These are phyloP conservation scores for Fusarium secorum DNA, from an alignment of 2,329 filamentous ascomycete genomes.

Conservation along the genomic window DNA sequence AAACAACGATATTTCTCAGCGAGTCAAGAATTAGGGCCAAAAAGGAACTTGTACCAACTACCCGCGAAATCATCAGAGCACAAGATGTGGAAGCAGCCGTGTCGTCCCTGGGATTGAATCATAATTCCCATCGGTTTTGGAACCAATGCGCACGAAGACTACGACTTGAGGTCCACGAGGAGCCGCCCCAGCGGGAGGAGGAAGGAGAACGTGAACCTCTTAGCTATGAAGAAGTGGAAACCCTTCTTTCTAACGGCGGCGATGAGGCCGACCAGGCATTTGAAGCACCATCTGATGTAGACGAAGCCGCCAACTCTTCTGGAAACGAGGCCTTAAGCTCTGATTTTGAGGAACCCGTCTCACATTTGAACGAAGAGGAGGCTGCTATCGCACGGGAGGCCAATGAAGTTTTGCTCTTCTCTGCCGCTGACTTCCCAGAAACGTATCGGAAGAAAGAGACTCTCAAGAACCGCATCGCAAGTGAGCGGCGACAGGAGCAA, in stretches of 20 bases:
- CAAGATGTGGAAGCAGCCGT: slow-evolving; percentile 61
- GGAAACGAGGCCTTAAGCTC: slow-evolving; percentile 24
- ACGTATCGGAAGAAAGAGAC: slow-evolving; percentile 48
- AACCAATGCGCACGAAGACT: slow-evolving; percentile 57
- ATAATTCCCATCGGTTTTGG: slow-evolving; percentile 55
- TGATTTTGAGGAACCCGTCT: slow-evolving; percentile 20
- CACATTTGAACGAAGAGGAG: slow-evolving; percentile 41
- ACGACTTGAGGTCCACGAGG: slow-evolving; percentile 56
- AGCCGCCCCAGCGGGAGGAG: slow-evolving; percentile 40
- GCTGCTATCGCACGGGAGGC: slow-evolving; percentile 48
- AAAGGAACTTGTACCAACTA: slow-evolving; percentile 42
- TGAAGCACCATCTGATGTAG: background rate
- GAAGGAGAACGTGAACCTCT: slow-evolving; percentile 34
- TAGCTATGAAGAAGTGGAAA: slow-evolving; percentile 31
- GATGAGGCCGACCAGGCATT: slow-evolving; percentile 8
- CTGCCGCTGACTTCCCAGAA: slow-evolving; percentile 51
- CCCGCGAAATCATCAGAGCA: slow-evolving; percentile 47
- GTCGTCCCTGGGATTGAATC: slow-evolving; percentile 54
- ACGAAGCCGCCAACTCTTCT: background rate
- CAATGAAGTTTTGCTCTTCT: slow-evolving; percentile 53
- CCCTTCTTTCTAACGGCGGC: slow-evolving; percentile 7
- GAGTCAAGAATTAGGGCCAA: slow-evolving; percentile 70
- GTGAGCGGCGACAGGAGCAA: slow-evolving; percentile 53
- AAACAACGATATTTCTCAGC: slow-evolving; percentile 74
- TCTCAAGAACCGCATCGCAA: slow-evolving; percentile 50